Evolutionary conservation across 2,329 filamentous ascomycete species (phyloP), one percentile per base, ranked within the genome.

Genomic region (Paecilomyces sp.): DNA sequence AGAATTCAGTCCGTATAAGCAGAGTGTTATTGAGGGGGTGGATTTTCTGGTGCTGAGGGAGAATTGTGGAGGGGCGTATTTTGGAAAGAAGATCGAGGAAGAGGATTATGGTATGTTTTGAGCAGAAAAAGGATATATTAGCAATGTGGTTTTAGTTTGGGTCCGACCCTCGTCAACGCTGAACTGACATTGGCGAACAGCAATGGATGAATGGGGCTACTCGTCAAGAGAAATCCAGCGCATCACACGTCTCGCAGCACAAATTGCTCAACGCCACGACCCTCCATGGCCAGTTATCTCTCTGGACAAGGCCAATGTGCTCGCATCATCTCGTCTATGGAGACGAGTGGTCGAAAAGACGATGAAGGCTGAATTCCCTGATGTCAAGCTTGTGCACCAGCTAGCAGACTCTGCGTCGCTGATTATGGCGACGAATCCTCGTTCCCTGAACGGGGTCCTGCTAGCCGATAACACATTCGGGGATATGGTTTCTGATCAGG

Each of bases 401-500:
- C 84, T 97, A 51, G 95, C 96, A 67, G 92, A 96, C 77, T 90
- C 86, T 57, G 92, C 92, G 15, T 92, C 92, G 65, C 91, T 96
- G 89, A 80, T 96, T 66, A 89, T 96, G 85, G 86, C 96, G 69
- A 96, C 93, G 83, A 94, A 91, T 77, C 92, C 92, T 7, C 81
- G 86, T 13, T 83, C 83, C 1, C 80, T 97, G 58, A 96, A 96
- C 72, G 92, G 92, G 54, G 84, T 97, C 25, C 85, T 97, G 51
- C 85, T 96, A 60, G 92, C 91, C 2, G 91, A 88, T 79, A 97
- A 96, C 75, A 78, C 96, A 62, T 96, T 95, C 71, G 92, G 92
- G 41, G 92, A 97, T 73, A 96, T 97, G 73, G 89, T 97, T 69
- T 91, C 86, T 67, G 92, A 96, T 71, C 91, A 96, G 81, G 91